Conservation (phyloP, 2,329 filamentous ascomycete genomes). For the Trichoderma sp. region DNA sequence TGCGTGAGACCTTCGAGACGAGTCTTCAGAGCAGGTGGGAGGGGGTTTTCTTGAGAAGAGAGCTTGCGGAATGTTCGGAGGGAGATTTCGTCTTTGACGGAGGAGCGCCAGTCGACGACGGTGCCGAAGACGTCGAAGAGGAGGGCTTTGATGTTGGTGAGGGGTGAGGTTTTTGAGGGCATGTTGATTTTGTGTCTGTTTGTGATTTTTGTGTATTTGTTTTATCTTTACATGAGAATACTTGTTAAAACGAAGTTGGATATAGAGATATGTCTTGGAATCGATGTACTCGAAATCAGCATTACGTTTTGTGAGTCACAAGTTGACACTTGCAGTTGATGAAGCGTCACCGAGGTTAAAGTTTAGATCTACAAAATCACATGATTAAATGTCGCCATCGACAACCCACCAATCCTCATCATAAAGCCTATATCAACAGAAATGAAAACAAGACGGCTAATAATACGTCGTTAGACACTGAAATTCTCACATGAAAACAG, state of each 20-base stretch:
- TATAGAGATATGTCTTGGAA: background rate
- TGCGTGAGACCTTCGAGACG: conserved; percentile 53
- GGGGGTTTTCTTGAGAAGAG: conserved; percentile 41
- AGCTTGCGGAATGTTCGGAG: conserved; percentile 50
- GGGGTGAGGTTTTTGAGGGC: conserved; percentile 31
- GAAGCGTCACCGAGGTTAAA: background rate
- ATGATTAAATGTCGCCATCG: conserved; percentile 16
- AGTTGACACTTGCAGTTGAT: background rate
- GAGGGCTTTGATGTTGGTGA: conserved; percentile 55
- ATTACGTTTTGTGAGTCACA: background rate
- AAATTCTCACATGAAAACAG: background rate
- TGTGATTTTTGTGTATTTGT: background rate
- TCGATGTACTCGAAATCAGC: background rate
- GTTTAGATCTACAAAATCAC: conserved; percentile 6
- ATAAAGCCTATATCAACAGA: background rate
- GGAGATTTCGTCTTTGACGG: conserved; percentile 61
- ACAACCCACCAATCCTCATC: background rate
- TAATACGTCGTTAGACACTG: background rate
- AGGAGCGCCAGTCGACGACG: conserved; percentile 74
- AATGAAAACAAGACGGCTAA: background rate
- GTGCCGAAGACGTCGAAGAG: conserved; percentile 81
- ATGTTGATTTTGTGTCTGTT: conserved; percentile 20
- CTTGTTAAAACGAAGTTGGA: rapidly evolving
- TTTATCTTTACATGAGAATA: background rate
- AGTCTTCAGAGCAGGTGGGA: conserved; percentile 49